These are phyloP conservation scores for Asterella californica DNA, from an alignment of 225 moss, liverwort and hornwort species.

Conservation along the genomic window DNA sequence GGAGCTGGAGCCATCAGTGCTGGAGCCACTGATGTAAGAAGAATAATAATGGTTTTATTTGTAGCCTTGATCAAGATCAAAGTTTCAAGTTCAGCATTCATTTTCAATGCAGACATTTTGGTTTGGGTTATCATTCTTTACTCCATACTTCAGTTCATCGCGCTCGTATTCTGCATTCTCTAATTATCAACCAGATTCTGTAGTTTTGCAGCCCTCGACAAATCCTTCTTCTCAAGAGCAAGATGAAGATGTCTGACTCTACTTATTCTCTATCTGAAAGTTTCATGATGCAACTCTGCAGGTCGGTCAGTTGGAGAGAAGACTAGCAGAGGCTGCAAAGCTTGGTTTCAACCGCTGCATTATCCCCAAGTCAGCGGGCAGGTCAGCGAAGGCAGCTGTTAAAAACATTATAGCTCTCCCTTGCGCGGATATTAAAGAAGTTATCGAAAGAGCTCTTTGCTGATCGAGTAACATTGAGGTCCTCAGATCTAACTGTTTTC, in stretches of 20 bases:
- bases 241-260: too few species aligned
- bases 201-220: too few species aligned
- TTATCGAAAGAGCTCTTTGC: slow-evolving; percentile 49
- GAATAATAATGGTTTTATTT: too few species aligned
- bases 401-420: slow-evolving; percentile 61
- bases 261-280: not conserved
- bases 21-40: too few species aligned
- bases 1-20: too few species aligned
- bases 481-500: not conserved
- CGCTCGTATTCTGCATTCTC: too few species aligned
- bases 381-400: slow-evolving; percentile 38
- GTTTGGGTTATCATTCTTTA: too few species aligned
- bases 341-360: slow-evolving; percentile 86
- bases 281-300: slow-evolving; percentile 25
- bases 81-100: not conserved
- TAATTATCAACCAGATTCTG: not conserved
- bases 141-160: too few species aligned
- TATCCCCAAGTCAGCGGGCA: slow-evolving; percentile 64
- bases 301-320: slow-evolving; percentile 96
- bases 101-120: not conserved
- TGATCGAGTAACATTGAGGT: not conserved
- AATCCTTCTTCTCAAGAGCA: not conserved
- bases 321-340: slow-evolving; percentile 83
- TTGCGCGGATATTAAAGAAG: slow-evolving; percentile 83
- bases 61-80: too few species aligned